A percentile compares a stretch with the other conserved stretches of the same genome.
Evolutionary conservation across 306 rosid genomes (phyloP).

Genomic region (Pyrus pyrifolia): DNA sequence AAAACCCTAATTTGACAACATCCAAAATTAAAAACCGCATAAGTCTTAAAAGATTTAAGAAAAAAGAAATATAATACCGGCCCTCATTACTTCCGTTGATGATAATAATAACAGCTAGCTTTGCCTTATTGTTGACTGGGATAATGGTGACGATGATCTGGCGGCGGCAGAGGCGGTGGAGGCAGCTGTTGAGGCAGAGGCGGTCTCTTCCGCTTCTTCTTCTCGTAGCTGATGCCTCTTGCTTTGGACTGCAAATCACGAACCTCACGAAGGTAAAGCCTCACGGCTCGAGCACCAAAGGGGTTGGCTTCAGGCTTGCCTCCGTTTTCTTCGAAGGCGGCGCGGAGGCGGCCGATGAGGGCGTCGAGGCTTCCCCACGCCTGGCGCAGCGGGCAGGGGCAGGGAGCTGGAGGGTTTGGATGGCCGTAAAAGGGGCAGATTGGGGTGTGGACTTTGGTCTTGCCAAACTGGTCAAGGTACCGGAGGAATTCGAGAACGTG

Average conservation of each 20-base stretch:
- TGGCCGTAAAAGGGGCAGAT: constrained; percentile 95
- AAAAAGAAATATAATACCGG: neutral
- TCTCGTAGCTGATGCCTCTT: constrained; percentile 94
- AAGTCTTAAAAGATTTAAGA: neutral
- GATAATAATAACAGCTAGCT: neutral
- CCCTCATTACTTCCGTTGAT: neutral
- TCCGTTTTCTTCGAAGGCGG: constrained; percentile 98
- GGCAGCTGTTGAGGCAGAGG: constrained; percentile 7
- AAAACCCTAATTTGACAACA: constrained; percentile 9
- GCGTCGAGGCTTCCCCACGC: constrained; percentile 99
- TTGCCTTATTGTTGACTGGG: neutral
- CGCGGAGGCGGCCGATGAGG: constrained; percentile 85
- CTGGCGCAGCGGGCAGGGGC: constrained; percentile 91
- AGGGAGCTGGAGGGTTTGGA: constrained; percentile 93
- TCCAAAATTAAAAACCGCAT: constrained; percentile 1
- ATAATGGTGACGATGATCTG: constrained; percentile 29
- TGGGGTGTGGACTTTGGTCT: constrained; percentile 88
- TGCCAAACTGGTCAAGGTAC: constrained; percentile 92
- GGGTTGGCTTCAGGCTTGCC: constrained; percentile 93
- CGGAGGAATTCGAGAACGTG: constrained; percentile 95
- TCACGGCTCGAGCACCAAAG: constrained; percentile 87
- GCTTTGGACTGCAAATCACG: constrained; percentile 97
- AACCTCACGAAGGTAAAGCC: constrained; percentile 95
- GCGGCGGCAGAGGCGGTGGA: constrained; percentile 27
- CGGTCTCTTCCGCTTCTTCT: constrained; percentile 91